Conservation (phyloP, 2,329 filamentous ascomycete genomes). For the Dothideomycetes sp. region DNA sequence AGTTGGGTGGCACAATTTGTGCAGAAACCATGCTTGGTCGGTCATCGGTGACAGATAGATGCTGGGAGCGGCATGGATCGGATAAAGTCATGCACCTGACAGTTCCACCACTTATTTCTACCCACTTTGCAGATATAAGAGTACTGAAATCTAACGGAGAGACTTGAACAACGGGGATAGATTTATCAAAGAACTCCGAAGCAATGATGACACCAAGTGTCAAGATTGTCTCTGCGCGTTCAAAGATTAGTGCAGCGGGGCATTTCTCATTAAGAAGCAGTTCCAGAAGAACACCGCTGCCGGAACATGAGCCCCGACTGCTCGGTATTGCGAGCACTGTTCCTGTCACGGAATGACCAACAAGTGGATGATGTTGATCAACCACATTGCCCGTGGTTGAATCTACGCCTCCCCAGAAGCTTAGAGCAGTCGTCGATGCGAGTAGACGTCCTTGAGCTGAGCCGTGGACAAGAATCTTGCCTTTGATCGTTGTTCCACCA, state of each 20-base stretch:
- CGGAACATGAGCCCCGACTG: constrained; percentile 37
- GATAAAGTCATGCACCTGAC: neutral
- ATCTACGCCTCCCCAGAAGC: constrained; percentile 37
- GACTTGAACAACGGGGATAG: constrained; percentile 29
- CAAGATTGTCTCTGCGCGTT: constrained; percentile 31
- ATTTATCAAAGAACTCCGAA: constrained; percentile 26
- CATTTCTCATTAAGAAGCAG: constrained; percentile 28
- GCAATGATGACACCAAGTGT: constrained; percentile 35
- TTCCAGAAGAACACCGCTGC: constrained; percentile 35
- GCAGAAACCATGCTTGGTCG: neutral
- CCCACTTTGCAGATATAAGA: neutral
- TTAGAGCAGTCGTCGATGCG: constrained; percentile 18
- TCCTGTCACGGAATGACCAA: constrained; percentile 20
- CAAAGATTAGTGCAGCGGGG: constrained; percentile 32
- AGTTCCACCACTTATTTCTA: neutral
- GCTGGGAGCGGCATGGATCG: neutral
- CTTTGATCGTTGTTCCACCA: neutral
- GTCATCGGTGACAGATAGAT: too few species aligned
- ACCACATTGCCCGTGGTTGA: constrained; percentile 30
- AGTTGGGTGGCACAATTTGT: neutral
- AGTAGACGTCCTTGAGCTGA: neutral
- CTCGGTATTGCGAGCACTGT: constrained; percentile 32
- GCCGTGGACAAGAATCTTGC: constrained; percentile 2
- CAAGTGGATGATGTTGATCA: constrained; percentile 33
- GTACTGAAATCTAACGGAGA: constrained; percentile 11